Conservation (phyloP, 1,284 basidiomycete species). For the Cryptococcus amylolentus region DNA sequence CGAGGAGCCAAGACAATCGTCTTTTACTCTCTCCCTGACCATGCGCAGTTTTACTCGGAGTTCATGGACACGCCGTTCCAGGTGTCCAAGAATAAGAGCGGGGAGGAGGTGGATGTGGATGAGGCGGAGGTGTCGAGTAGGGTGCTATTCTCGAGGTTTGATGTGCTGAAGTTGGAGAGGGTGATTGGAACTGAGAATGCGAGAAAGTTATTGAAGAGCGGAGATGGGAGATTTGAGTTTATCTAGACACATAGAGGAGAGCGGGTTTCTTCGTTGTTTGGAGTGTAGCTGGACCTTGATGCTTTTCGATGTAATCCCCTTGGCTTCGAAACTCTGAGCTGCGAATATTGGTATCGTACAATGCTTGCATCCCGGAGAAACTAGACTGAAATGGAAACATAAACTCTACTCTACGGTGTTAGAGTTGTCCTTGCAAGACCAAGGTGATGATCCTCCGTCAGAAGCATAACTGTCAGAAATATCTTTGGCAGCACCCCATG, state of each 20-base stretch:
- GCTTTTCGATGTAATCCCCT: background rate
- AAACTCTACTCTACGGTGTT: slow-evolving; percentile 11
- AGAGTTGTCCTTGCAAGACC: slow-evolving; percentile 40
- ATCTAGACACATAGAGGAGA: slow-evolving; percentile 20
- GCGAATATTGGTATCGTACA: background rate
- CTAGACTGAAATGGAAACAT: background rate
- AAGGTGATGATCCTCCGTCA: slow-evolving; percentile 24
- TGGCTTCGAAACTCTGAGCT: background rate
- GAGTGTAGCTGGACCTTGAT: background rate
- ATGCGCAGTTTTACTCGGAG: slow-evolving; percentile 88
- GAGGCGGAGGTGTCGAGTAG: slow-evolving; percentile 70
- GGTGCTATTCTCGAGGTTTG: slow-evolving; percentile 81
- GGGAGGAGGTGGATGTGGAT: slow-evolving; percentile 53
- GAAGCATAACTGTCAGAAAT: slow-evolving; percentile 28
- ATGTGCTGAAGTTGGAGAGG: slow-evolving; percentile 78
- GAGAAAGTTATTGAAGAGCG: slow-evolving; percentile 46
- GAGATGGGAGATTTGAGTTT: slow-evolving; percentile 47
- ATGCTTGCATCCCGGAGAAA: background rate
- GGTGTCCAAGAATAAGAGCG: slow-evolving; percentile 47
- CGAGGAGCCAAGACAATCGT: slow-evolving; percentile 86
- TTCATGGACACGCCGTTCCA: slow-evolving; percentile 82
- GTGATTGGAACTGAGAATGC: slow-evolving; percentile 58
- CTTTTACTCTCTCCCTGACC: slow-evolving; percentile 88
- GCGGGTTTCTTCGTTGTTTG: background rate
- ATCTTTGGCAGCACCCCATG: slow-evolving; percentile 33